These are phyloP conservation scores for Fusarium mangiferae DNA, from an alignment of 2,329 filamentous ascomycete species.

Conservation along the genomic window DNA sequence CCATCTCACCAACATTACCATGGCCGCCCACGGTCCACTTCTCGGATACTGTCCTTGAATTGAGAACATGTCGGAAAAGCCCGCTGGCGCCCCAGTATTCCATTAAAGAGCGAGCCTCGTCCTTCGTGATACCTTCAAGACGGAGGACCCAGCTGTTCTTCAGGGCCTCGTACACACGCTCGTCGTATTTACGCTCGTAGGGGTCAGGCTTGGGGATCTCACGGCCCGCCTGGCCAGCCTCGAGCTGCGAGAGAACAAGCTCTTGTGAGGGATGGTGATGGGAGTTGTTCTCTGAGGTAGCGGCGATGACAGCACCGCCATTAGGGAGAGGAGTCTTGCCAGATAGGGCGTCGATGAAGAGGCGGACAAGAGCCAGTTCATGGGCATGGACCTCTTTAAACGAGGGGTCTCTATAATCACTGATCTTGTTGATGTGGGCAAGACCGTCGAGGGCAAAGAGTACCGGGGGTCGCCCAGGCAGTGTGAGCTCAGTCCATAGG, in stretches of 20 bases:
- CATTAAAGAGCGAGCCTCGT: slow-evolving; percentile 82
- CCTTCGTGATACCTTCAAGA: slow-evolving; percentile 75
- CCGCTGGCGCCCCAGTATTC: slow-evolving; percentile 95
- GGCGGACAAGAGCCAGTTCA: slow-evolving; percentile 79
- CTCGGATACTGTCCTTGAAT: slow-evolving; percentile 77
- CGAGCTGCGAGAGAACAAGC: slow-evolving; percentile 69
- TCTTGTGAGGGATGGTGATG: slow-evolving; percentile 74
- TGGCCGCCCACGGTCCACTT: slow-evolving; percentile 86
- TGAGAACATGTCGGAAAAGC: slow-evolving; percentile 75
- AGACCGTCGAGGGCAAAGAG: slow-evolving; percentile 84
- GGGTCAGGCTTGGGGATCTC: slow-evolving; percentile 59
- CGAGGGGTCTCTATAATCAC: slow-evolving; percentile 77
- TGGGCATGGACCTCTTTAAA: slow-evolving; percentile 85
- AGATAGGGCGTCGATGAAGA: slow-evolving; percentile 78
- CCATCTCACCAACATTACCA: slow-evolving; percentile 87
- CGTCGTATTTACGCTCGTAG: slow-evolving; percentile 67
- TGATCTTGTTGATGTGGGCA: slow-evolving; percentile 81
- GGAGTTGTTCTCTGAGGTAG: slow-evolving; percentile 78
- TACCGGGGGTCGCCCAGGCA: slow-evolving; percentile 65
- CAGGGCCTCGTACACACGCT: slow-evolving; percentile 64
- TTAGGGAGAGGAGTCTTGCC: slow-evolving; percentile 69
- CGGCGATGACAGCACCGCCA: slow-evolving; percentile 81
- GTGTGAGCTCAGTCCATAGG: slow-evolving; percentile 80
- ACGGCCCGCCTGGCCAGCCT: slow-evolving; percentile 54
- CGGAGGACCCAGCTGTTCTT: slow-evolving; percentile 63